A percentile compares a stretch with the other conserved stretches of the same genome.
Conservation (phyloP, 257 asterid genomes). For the Cinchona pubescens region DNA sequence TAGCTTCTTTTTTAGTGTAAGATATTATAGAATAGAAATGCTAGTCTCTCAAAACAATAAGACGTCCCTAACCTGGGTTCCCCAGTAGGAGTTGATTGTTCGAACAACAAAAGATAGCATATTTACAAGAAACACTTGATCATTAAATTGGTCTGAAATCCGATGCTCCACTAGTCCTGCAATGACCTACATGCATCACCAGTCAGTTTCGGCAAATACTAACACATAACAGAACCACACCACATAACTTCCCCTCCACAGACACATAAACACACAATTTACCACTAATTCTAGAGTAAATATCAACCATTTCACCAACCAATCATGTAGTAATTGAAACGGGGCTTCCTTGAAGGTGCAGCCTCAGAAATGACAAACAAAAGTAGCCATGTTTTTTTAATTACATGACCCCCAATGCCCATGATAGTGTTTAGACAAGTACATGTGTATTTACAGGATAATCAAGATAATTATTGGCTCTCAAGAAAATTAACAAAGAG, state of each 20-base stretch:
- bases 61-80: conserved; percentile 64
- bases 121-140: conserved; percentile 71
- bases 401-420: not conserved
- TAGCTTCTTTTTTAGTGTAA: not conserved
- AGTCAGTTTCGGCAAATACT: not conserved
- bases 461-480: conserved; percentile 3
- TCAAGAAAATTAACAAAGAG: not conserved
- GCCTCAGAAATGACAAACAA: not conserved
- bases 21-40: not conserved
- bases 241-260: not conserved
- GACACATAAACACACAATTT: too few relatives aligned
- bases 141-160: conserved; percentile 66
- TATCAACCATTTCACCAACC: too few relatives aligned
- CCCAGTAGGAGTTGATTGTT: conserved; percentile 94
- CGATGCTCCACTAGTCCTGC: conserved; percentile 91
- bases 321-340: not conserved
- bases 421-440: not conserved
- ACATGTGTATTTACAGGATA: not conserved
- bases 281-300: too few relatives aligned
- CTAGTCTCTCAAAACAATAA: not conserved
- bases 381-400: not conserved
- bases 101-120: conserved; percentile 78
- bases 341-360: not conserved
- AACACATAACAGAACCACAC: not conserved
- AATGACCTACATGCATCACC: conserved; percentile 54